A percentile compares a stretch with the other conserved stretches of the same genome.
phyloP scores from a whole-genome alignment of 768 basidiomycete species.

The Panus rudis region DNA sequence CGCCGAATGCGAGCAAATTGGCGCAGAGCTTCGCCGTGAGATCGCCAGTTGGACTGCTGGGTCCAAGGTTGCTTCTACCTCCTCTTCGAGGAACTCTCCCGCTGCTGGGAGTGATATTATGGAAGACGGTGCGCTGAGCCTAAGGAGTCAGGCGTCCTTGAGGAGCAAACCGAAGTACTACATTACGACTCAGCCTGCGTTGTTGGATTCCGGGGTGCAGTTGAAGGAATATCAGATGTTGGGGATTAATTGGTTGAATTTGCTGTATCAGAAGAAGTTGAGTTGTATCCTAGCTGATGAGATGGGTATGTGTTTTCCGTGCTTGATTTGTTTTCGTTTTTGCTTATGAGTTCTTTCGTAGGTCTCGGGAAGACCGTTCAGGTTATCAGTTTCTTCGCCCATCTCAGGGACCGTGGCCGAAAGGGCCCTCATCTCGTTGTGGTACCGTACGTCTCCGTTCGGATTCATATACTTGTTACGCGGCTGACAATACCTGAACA shows the following conservation, averaged over 20 bases:
- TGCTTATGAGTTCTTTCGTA: conserved; percentile 25
- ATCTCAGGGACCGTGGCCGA: conserved; percentile 72
- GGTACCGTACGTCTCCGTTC: conserved; percentile 80
- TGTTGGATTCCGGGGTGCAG: conserved; percentile 56
- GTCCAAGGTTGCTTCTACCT: conserved; percentile 23
- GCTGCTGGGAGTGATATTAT: conserved; percentile 26
- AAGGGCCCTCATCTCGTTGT: conserved; percentile 88
- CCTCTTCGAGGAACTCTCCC: conserved; percentile 9
- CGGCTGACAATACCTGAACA: background rate
- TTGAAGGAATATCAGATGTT: conserved; percentile 97
- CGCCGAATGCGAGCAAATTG: conserved; percentile 83
- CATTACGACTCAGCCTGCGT: conserved; percentile 65
- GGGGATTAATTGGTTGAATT: conserved; percentile 95
- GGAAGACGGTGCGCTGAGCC: conserved; percentile 58
- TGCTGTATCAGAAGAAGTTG: conserved; percentile 71
- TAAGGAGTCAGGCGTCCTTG: conserved; percentile 40
- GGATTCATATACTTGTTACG: background rate
- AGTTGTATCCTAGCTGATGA: conserved; percentile 98
- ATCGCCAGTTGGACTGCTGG: conserved; percentile 68
- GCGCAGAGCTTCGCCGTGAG: conserved; percentile 59
- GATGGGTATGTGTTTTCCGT: conserved; percentile 66
- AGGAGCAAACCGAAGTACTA: conserved; percentile 51
- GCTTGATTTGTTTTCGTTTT: conserved; percentile 3
- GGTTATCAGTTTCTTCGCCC: conserved; percentile 94
- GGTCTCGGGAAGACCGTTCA: conserved; percentile 98